These are phyloP conservation scores for Boletellus ananiceps DNA, from an alignment of 768 basidiomycete species.

Conservation along the genomic window DNA sequence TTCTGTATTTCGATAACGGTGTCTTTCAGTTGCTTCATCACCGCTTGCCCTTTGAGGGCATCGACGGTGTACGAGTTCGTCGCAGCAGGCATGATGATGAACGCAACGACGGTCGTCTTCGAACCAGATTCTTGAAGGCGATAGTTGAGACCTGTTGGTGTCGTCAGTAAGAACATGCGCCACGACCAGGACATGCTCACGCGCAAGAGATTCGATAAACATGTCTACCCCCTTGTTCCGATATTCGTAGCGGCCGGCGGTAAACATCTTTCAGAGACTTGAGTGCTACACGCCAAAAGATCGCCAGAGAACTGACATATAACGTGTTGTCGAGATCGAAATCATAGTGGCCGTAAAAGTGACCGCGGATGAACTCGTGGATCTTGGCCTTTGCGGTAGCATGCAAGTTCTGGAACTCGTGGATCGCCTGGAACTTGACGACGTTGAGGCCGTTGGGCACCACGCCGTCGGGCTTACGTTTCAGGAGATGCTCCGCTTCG, in stretches of 20 bases:
- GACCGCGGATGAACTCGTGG: conserved; percentile 94
- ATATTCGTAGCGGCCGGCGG: conserved; percentile 98
- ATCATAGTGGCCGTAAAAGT: conserved; percentile 97
- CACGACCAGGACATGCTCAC: conserved; percentile 38
- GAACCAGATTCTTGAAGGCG: conserved; percentile 60
- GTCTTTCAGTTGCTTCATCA: conserved; percentile 93
- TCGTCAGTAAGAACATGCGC: not conserved
- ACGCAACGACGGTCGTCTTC: conserved; percentile 86
- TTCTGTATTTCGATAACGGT: conserved; percentile 95
- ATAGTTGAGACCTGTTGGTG: conserved; percentile 47
- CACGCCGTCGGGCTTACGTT: conserved; percentile 96
- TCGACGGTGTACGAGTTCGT: conserved; percentile 98
- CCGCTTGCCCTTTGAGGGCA: conserved; percentile 94
- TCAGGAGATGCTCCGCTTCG: conserved; percentile 92
- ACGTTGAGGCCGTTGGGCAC: conserved; percentile 97
- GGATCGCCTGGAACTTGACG: conserved; percentile 98
- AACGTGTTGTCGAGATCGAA: conserved; percentile 92
- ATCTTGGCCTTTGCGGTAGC: conserved; percentile 94
- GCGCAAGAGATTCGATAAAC: conserved; percentile 97
- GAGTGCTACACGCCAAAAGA: conserved; percentile 3
- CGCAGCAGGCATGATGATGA: conserved; percentile 97
- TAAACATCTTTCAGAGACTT: conserved; percentile 70
- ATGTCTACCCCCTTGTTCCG: conserved; percentile 99
- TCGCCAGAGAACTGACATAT: conserved; percentile 48
- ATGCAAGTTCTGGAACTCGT: conserved; percentile 97